Evolutionary conservation across 345 rosid genomes (phyloP).

Genomic region (Eucalyptus shirleyi): DNA sequence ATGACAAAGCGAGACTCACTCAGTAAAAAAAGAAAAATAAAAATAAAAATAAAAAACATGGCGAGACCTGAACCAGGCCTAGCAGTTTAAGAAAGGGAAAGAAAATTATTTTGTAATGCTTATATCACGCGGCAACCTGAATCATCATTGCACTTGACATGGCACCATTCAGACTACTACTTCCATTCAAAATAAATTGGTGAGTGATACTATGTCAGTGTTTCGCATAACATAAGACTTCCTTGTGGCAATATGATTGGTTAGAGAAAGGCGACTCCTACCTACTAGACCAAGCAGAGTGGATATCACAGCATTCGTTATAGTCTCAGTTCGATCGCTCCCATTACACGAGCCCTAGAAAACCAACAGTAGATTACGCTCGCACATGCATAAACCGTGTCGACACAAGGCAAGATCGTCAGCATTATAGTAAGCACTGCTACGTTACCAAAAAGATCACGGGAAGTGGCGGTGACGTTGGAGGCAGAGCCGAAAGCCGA

Average conservation of each 20-base stretch:
- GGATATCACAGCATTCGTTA: neutral
- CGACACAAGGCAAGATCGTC: neutral
- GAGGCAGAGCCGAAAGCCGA: constrained; percentile 27
- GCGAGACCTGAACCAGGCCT: neutral
- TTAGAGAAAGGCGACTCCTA: neutral
- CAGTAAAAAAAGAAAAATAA: neutral
- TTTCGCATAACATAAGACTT: neutral
- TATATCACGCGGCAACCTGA: neutral
- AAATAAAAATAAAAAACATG: neutral
- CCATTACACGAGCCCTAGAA: neutral
- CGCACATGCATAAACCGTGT: neutral
- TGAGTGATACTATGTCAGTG: neutral
- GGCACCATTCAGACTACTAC: neutral
- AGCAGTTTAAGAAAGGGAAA: neutral
- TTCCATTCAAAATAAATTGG: neutral
- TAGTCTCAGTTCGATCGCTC: neutral
- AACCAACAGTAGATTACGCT: neutral
- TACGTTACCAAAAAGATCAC: constrained; percentile 23
- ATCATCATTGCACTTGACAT: neutral
- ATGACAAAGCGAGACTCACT: neutral
- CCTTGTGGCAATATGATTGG: neutral
- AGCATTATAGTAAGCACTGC: neutral
- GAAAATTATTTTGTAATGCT: neutral
- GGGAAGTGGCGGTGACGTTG: constrained; percentile 43
- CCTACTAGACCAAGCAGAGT: neutral